A percentile compares a stretch with the other conserved stretches of the same genome.
Evolutionary conservation across 805 yeast genomes (phyloP).

Genomic region (Candida dajiaensis): DNA sequence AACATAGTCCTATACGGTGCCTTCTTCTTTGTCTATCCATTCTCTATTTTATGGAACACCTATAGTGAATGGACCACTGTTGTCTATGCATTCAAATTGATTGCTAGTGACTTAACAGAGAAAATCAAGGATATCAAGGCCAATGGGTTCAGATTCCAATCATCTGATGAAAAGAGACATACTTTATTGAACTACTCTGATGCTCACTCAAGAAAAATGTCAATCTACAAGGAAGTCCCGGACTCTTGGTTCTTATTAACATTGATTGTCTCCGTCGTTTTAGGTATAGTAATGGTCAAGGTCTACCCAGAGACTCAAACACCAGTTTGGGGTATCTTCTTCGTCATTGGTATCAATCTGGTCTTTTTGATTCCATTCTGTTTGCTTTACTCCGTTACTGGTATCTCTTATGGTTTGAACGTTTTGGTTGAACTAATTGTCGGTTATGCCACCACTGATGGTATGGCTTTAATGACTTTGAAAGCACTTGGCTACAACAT

Average conservation of each 20-base stretch:
- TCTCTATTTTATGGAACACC: slow-evolving; percentile 32
- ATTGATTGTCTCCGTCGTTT: slow-evolving; percentile 35
- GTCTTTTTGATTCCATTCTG: slow-evolving; percentile 47
- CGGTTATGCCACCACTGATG: slow-evolving; percentile 52
- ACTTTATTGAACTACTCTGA: slow-evolving; percentile 26
- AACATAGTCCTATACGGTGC: slow-evolving; percentile 55
- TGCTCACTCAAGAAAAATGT: slow-evolving; percentile 48
- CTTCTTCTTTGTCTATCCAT: slow-evolving; percentile 39
- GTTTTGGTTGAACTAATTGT: slow-evolving; percentile 51
- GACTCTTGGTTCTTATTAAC: slow-evolving; percentile 38
- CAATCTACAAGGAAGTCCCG: slow-evolving; percentile 53
- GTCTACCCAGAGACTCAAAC: slow-evolving; percentile 40
- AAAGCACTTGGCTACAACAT: slow-evolving; percentile 53
- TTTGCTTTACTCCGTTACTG: slow-evolving; percentile 42
- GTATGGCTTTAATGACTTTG: slow-evolving; percentile 44
- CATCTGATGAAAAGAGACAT: background rate
- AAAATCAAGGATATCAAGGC: background rate
- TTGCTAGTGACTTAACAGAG: background rate
- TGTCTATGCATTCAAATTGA: background rate
- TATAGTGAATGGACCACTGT: slow-evolving; percentile 39
- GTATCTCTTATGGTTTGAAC: slow-evolving; percentile 41
- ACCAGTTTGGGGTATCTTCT: slow-evolving; percentile 56
- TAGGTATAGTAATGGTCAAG: slow-evolving; percentile 40
- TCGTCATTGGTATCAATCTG: slow-evolving; percentile 44
- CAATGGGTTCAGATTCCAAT: background rate